phyloP scores from a whole-genome alignment of 805 yeast species.

The Schwanniomyces vanrijiae region DNA sequence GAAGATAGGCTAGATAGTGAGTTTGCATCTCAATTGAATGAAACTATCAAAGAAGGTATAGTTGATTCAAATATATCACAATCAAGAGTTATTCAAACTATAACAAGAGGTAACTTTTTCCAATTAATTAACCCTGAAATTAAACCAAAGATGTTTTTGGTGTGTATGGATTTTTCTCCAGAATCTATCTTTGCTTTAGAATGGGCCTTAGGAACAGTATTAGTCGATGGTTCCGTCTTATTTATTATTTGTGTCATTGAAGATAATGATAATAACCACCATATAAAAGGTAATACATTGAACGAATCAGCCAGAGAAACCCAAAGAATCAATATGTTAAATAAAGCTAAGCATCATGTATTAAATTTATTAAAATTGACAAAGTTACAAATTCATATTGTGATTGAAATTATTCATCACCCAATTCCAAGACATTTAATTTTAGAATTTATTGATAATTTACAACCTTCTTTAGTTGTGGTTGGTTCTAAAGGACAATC shows the following conservation, averaged over 20 bases:
- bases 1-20: conserved; percentile 65
- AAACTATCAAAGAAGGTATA: conserved; percentile 53
- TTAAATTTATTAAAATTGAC: conserved; percentile 58
- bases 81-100: conserved; percentile 64
- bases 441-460: conserved; percentile 65
- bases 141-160: conserved; percentile 61
- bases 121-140: conserved; percentile 44
- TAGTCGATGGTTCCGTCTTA: conserved; percentile 79
- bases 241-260: conserved; percentile 67
- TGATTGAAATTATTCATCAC: conserved; percentile 72
- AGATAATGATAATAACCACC: conserved; percentile 43
- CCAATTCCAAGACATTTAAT: conserved; percentile 73
- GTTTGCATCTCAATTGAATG: conserved; percentile 54
- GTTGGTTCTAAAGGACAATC: conserved; percentile 76
- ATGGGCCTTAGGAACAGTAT: conserved; percentile 83
- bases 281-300: conserved; percentile 37
- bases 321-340: conserved; percentile 38
- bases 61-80: conserved; percentile 52
- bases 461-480: conserved; percentile 70
- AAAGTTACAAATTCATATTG: conserved; percentile 70
- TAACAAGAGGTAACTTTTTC: conserved; percentile 68
- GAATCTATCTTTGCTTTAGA: conserved; percentile 83
- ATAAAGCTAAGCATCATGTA: conserved; percentile 45
- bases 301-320: conserved; percentile 38
- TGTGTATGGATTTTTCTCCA: conserved; percentile 80